Evolutionary conservation across 2,329 filamentous ascomycete genomes (phyloP).

Genomic region (Colletotrichum paranaense): DNA sequence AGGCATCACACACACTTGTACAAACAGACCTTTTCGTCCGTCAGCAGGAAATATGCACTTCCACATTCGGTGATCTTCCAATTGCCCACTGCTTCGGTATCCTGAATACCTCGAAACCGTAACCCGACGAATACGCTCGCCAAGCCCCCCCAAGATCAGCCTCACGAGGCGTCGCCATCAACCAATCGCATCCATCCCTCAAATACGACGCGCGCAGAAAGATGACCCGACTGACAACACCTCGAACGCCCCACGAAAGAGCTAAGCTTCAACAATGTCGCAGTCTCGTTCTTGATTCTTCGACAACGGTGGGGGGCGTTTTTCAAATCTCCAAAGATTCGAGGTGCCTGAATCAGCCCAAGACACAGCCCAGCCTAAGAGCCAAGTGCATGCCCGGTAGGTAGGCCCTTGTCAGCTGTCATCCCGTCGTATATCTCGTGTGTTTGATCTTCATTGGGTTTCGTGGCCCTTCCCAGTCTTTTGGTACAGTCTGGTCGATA

Average conservation of each 20-base stretch:
- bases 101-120: too few species aligned
- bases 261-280: too few species aligned
- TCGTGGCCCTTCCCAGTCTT: background rate
- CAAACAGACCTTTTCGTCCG: too few species aligned
- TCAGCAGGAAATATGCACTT: background rate
- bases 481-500: background rate
- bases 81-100: background rate
- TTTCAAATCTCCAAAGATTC: background rate
- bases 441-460: background rate
- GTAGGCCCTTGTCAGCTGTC: background rate
- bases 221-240: conserved; percentile 24
- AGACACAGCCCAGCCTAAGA: background rate
- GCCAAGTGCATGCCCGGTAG: background rate
- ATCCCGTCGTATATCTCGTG: conserved; percentile 7
- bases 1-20: too few species aligned
- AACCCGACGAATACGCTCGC: conserved; percentile 38
- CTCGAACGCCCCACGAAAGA: too few species aligned
- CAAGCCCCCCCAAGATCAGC: conserved; percentile 8
- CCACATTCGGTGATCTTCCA: background rate
- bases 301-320: background rate
- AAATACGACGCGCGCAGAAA: conserved; percentile 16
- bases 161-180: background rate
- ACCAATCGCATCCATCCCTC: conserved; percentile 24
- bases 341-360: background rate
- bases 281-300: too few species aligned